Conservation (phyloP, 495 filamentous ascomycete genomes). For the Talaromyces nanjingensis region DNA sequence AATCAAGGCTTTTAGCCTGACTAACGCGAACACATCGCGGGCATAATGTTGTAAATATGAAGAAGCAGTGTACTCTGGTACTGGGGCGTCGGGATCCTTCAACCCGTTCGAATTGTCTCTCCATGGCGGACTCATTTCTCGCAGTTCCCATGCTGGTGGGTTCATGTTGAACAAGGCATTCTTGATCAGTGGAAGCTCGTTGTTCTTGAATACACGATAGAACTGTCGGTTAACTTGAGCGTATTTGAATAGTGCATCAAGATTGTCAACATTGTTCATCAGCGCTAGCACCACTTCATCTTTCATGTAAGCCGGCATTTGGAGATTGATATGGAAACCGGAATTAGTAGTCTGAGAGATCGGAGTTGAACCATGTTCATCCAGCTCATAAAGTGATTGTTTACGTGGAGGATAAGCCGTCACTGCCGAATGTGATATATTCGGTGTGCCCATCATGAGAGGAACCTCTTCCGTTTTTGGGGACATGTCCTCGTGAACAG, state of each 20-base stretch:
- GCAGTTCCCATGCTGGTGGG: slow-evolving; percentile 59
- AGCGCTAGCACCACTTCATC: slow-evolving; percentile 45
- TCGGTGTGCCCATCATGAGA: slow-evolving; percentile 3
- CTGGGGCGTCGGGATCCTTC: slow-evolving; percentile 38
- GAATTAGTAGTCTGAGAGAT: slow-evolving; percentile 14
- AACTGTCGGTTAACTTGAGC: slow-evolving; percentile 51
- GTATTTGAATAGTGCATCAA: slow-evolving; percentile 53
- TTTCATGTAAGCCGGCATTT: slow-evolving; percentile 35
- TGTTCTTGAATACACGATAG: slow-evolving; percentile 53
- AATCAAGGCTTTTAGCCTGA: slow-evolving; percentile 52
- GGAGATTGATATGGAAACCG: slow-evolving; percentile 13
- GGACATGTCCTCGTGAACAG: background rate
- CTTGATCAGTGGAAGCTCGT: slow-evolving; percentile 52
- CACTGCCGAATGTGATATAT: background rate
- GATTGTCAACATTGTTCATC: slow-evolving; percentile 39
- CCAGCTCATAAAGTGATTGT: slow-evolving; percentile 30
- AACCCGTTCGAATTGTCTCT: slow-evolving; percentile 34
- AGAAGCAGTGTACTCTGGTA: slow-evolving; percentile 50
- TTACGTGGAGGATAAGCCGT: background rate
- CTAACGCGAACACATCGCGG: slow-evolving; percentile 52
- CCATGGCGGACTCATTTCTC: slow-evolving; percentile 55
- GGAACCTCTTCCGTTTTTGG: slow-evolving; percentile 16
- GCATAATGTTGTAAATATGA: slow-evolving; percentile 50
- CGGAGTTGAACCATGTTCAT: slow-evolving; percentile 24
- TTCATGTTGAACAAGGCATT: slow-evolving; percentile 49